Base-by-base conservation (phyloP, 2,329 filamentous ascomycete genomes). In the Pyrenophora seminiperda region DNA sequence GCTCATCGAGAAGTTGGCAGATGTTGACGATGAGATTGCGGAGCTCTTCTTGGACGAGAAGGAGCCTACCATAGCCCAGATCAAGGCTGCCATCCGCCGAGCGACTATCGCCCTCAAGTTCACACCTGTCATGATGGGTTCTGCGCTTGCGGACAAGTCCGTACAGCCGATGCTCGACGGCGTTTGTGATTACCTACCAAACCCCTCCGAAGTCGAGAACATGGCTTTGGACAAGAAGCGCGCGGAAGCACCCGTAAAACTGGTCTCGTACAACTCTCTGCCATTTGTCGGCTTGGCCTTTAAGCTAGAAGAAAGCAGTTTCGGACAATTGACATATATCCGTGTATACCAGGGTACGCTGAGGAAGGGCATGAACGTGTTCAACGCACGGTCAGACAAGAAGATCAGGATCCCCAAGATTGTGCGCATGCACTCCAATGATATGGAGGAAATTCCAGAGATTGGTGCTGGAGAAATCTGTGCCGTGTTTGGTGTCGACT, bases 251-350 rank as follows among this genome's bases (percentile, higher is more conserved):
- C 82, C 86, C 2, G 92, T 96, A 53, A 89, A 93, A 72, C 84
- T 99, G 47, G 85, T 97, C 14, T 91, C 93, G 1, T 97, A 97
- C 79, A 94, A 95, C 76, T 88, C 90, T 17, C 80, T 96, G 18
- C 94, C 94, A 0, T 97, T 97, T 68, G 91, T 97, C 47, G 94
- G 94, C 41, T 81, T 99, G 56, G 94, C 94, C 7, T 99, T 99
- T 82, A 99, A 99, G 81, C 85, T 99, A 17, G 94, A 99, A 81
- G 94, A 99, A 77, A 96, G 93, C 77, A 97, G 96, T 74, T 99
- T 96, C 67, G 94, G 94, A 34, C 94, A 99, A 76, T 83, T 99
- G 70, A 99, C 94, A 46, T 99, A 99, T 74, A 95, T 99, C 58
- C 91, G 94, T 63, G 94, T 99, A 50, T 99, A 99, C 78, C 94